Base-by-base conservation (phyloP, 192 early-diverging fungal species). In the Linderina pennispora region DNA sequence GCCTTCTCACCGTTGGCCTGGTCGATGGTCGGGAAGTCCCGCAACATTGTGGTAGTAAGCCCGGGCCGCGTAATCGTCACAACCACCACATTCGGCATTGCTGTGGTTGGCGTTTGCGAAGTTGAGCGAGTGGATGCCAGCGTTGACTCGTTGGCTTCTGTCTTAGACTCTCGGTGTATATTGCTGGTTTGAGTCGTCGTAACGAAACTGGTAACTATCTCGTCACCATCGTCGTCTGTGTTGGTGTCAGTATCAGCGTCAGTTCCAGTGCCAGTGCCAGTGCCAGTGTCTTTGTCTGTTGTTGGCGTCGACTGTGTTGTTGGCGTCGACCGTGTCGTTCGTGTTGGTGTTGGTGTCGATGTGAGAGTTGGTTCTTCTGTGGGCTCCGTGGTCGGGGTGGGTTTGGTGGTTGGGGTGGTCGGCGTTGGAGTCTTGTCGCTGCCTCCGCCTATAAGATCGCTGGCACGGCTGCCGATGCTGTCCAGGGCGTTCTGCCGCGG, bases 1-100 rank as follows among this genome's bases (percentile, higher is more conserved):
- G 65, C 67, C 62, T 71, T 71, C 41, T 60, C 55, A 24, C 62
- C 67, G 45, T 71, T 45, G 18, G 50, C 45, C 45, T 58, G 45
- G 40, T 69, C 65, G 43, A 69, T 69, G 22, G 59, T 62, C 1
- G 62, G 62, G 17, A 54, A 33, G 8, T 48, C 45, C 16, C 44
- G 53, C 31, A 58, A 40, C 36, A 31, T 13, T 11, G 65, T 60
- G 5, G 65, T 69, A 4, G 59, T 61, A 6, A 32, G 15, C 23
- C 55, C 55, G 5, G 58, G 53, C 40, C 65, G 50, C 28, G 65
- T 69, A 5, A 58, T 42, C 8, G 65, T 69, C 10, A 69, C 58
- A 11, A 69, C n/a, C 14, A 48, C 52, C 56, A 60, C 23, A 11
- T 26, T 41, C 11, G 3, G 40, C 40, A 33, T 18, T n/a, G 28